Evolutionary conservation across 345 rosid species (phyloP).

Genomic region (Alliaria petiolata): DNA sequence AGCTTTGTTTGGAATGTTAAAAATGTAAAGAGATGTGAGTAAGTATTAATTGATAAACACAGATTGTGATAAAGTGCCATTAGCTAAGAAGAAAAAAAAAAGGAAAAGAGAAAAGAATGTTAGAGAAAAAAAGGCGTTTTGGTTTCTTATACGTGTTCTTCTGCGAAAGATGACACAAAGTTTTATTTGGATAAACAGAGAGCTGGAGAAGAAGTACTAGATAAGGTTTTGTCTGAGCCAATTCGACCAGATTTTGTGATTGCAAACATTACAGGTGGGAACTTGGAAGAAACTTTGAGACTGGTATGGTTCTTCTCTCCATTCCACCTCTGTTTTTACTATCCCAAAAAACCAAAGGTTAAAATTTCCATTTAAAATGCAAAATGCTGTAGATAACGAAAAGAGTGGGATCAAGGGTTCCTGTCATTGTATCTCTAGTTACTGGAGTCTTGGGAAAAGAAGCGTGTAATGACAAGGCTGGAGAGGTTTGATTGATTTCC

Average conservation of each 20-base stretch:
- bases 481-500: conserved; percentile 49
- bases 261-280: conserved; percentile 35
- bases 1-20: background rate
- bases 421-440: conserved; percentile 45
- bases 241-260: conserved; percentile 60
- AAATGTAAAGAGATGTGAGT: background rate
- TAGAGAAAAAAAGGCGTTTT: too few relatives aligned
- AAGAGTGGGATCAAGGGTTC: conserved; percentile 46
- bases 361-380: too few relatives aligned
- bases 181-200: conserved; percentile 28
- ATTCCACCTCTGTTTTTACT: background rate
- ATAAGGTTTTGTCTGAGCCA: conserved; percentile 57
- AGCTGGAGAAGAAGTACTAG: conserved; percentile 57
- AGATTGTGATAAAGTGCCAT: background rate
- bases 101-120: background rate
- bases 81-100: background rate
- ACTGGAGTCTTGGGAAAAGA: conserved; percentile 63
- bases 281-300: conserved; percentile 34
- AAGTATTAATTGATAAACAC: background rate
- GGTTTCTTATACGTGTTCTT: background rate
- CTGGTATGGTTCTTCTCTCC: background rate
- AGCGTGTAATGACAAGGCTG: conserved; percentile 39
- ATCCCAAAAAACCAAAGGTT: too few relatives aligned
- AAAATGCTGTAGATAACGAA: conserved; percentile 36
- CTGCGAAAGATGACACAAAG: background rate